Percentiles rank a stretch among this genome's conserved stretches.
These are phyloP conservation scores for Phytomonas sp. DNA, from an alignment of 208 protist species.

Conservation along the genomic window DNA sequence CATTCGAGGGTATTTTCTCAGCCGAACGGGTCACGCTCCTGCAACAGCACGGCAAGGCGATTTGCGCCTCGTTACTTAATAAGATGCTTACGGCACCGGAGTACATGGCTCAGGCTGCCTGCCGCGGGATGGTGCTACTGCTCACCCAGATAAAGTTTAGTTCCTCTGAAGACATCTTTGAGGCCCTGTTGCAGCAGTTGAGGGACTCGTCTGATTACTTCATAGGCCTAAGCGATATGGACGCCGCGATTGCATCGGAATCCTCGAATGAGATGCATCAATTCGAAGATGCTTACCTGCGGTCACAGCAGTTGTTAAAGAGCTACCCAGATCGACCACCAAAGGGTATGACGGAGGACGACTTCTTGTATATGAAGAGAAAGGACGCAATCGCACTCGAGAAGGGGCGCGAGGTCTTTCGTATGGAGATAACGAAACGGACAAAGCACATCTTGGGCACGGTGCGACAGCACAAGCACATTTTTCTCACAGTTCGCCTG, in stretches of 20 bases:
- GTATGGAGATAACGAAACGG: conserved; percentile 49
- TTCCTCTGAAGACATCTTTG: conserved; percentile 29
- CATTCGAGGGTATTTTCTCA: conserved; percentile 23
- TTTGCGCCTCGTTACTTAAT: conserved; percentile 31
- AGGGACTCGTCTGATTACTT: conserved; percentile 46
- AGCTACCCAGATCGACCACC: conserved; percentile 65
- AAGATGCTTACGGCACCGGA: conserved; percentile 15
- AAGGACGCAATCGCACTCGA: conserved; percentile 64
- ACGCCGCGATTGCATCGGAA: conserved; percentile 68
- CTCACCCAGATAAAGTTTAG: conserved; percentile 27
- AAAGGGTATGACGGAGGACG: conserved; percentile 79
- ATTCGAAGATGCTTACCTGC: conserved; percentile 55
- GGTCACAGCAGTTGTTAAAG: conserved; percentile 71
- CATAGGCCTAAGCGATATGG: conserved; percentile 35
- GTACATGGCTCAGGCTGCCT: conserved; percentile 56
- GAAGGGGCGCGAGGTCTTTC: conserved; percentile 60
- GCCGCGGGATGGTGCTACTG: conserved; percentile 61
- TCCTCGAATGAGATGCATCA: conserved; percentile 26
- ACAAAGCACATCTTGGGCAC: conserved; percentile 21
- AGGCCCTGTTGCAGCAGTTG: conserved; percentile 25
- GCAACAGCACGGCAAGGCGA: conserved; percentile 25
- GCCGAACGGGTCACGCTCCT: conserved; percentile 31
- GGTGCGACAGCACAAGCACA: conserved; percentile 35
- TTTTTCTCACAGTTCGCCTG: conserved; percentile 54
- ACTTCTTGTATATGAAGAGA: conserved; percentile 75